phyloP scores from a whole-genome alignment of 2,329 filamentous ascomycete genomes.

The Botrytis medusae region DNA sequence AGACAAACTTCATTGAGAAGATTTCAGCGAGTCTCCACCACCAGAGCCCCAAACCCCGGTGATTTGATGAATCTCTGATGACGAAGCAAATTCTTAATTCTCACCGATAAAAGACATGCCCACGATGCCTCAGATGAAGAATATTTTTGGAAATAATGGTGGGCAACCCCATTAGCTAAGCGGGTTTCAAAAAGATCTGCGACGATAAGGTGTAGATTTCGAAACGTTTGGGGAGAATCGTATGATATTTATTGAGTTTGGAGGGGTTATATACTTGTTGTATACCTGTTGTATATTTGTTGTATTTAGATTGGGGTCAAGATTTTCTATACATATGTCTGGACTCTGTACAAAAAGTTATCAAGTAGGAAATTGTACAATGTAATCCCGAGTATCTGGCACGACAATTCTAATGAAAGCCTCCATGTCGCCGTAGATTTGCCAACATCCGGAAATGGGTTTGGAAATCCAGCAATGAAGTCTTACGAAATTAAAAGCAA shows the following conservation, averaged over 20 bases:
- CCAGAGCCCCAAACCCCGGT: background rate
- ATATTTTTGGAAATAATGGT: background rate
- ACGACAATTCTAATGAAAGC: too few species aligned
- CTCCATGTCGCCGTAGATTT: background rate
- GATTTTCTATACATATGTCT: background rate
- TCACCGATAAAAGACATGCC: background rate
- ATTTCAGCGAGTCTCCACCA: background rate
- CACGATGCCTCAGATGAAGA: background rate
- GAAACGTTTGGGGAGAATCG: background rate
- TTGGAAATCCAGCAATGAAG: background rate
- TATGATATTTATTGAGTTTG: background rate
- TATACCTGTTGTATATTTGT: background rate
- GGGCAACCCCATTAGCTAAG: background rate
- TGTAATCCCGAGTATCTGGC: background rate
- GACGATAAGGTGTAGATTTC: background rate
- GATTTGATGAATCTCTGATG: background rate
- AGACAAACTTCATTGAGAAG: background rate
- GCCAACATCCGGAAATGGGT: background rate
- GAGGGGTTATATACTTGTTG: background rate
- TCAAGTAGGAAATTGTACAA: background rate
- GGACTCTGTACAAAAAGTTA: background rate
- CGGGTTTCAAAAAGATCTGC: background rate
- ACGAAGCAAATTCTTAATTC: background rate
- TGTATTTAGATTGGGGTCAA: background rate
- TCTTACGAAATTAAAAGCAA: background rate